Percentiles rank a stretch among this genome's conserved stretches.
phyloP scores from a whole-genome alignment of 805 yeast genomes.

The Candida maesae region DNA sequence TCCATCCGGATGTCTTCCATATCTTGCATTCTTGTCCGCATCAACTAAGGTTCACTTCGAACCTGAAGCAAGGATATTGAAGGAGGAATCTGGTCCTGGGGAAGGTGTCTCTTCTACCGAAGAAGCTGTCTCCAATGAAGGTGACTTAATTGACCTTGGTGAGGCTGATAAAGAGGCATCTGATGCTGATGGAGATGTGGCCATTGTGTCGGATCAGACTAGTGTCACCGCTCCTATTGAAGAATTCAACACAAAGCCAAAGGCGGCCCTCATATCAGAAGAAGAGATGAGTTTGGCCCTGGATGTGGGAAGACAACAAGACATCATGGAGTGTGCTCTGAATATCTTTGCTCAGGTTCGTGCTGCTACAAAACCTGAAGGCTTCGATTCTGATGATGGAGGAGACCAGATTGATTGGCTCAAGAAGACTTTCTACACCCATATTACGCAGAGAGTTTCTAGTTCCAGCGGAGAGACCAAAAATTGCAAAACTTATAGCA shows the following conservation, averaged over 20 bases:
- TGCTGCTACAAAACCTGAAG: constrained; percentile 71
- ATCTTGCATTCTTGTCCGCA: constrained; percentile 76
- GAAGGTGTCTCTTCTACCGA: background rate
- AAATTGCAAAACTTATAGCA: background rate
- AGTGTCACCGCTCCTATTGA: no score
- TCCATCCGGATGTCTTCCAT: constrained; percentile 83
- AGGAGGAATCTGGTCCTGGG: constrained; percentile 1
- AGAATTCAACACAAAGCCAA: constrained; percentile 7
- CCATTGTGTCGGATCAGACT: background rate
- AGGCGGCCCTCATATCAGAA: constrained; percentile 34
- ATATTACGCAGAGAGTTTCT: constrained; percentile 66
- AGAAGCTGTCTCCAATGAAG: no score
- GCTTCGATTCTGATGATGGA: constrained; percentile 57
- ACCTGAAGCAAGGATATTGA: background rate
- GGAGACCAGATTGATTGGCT: constrained; percentile 77
- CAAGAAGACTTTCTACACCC: constrained; percentile 80
- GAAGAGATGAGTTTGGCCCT: constrained; percentile 72
- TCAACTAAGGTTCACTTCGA: constrained; percentile 62
- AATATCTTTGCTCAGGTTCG: constrained; percentile 90
- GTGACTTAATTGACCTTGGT: constrained; percentile 8
- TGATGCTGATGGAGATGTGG: background rate
- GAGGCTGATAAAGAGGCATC: background rate
- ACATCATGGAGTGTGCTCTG: constrained; percentile 95
- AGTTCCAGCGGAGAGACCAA: constrained; percentile 37
- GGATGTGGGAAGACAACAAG: constrained; percentile 90